Evolutionary conservation across 495 filamentous ascomycete genomes (phyloP).

Genomic region (Alectoria sarmentosa): DNA sequence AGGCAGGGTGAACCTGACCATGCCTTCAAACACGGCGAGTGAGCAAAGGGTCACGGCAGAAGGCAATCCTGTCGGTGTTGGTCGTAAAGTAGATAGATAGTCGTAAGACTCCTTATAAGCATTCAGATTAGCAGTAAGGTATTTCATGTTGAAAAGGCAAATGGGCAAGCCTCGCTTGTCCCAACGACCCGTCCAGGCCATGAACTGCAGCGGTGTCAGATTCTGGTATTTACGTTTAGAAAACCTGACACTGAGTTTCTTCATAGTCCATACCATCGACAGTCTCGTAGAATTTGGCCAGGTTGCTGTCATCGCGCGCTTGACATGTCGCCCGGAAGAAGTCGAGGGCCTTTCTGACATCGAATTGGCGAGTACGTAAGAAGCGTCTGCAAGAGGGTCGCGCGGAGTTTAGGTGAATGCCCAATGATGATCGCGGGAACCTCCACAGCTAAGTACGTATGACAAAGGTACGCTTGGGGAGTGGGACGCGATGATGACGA

Average conservation of each 20-base stretch:
- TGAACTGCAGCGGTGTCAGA: constrained; percentile 26
- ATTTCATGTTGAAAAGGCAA: constrained; percentile 27
- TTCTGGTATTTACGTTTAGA: background rate
- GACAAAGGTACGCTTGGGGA: background rate
- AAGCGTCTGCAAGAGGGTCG: constrained; percentile 11
- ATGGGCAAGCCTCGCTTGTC: constrained; percentile 30
- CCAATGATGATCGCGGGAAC: background rate
- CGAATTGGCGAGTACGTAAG: constrained; percentile 10
- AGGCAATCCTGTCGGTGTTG: constrained; percentile 5
- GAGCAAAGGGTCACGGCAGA: constrained; percentile 28
- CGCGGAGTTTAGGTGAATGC: background rate
- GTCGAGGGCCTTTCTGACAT: constrained; percentile 45
- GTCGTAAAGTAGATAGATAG: background rate
- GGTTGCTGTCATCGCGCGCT: constrained; percentile 67
- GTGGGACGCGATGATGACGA: background rate
- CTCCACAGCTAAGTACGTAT: background rate
- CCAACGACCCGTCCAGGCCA: constrained; percentile 34
- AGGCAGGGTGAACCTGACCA: constrained; percentile 31
- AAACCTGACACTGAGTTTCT: background rate
- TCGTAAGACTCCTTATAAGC: constrained; percentile 25
- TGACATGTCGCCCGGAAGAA: constrained; percentile 83
- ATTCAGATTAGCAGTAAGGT: constrained; percentile 20
- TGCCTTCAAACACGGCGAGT: constrained; percentile 26
- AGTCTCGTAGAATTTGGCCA: constrained; percentile 51
- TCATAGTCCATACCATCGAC: constrained; percentile 2